Percentiles rank a stretch among this genome's conserved stretches.
Evolutionary conservation across 176 grass and related monocot species (phyloP).

Genomic region (Oryza coarctata): DNA sequence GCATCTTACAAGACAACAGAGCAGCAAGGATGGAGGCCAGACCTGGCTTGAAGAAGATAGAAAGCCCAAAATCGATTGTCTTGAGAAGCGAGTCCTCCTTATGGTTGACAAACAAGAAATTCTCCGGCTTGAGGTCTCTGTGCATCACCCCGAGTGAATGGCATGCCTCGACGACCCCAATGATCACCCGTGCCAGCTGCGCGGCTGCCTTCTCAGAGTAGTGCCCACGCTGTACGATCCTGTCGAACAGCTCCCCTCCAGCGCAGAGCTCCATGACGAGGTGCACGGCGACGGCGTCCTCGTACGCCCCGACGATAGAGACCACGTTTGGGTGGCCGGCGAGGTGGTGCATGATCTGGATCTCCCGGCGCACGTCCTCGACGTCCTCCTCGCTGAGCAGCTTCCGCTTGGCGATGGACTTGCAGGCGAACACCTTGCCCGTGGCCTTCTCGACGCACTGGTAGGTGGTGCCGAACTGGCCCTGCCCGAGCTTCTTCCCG

Average conservation of each 20-base stretch:
- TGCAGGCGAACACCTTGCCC: constrained; percentile 65
- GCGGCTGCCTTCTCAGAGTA: constrained; percentile 54
- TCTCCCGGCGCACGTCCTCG: constrained; percentile 82
- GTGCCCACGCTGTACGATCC: constrained; percentile 52
- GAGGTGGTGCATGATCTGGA: constrained; percentile 89
- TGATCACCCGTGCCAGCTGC: constrained; percentile 40
- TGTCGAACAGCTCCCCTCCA: constrained; percentile 79
- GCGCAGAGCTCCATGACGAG: constrained; percentile 93
- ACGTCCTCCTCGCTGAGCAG: constrained; percentile 67
- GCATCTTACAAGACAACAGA: background rate
- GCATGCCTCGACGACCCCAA: constrained; percentile 45
- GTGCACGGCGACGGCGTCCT: constrained; percentile 84
- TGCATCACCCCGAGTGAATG: constrained; percentile 59
- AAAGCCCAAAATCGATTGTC: constrained; percentile 55
- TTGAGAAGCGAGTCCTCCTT: constrained; percentile 45
- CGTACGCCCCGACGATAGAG: constrained; percentile 53
- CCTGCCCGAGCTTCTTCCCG: constrained; percentile 63
- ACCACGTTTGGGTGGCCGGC: constrained; percentile 62
- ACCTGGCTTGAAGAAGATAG: constrained; percentile 65
- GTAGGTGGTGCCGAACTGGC: constrained; percentile 71
- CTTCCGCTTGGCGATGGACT: constrained; percentile 83
- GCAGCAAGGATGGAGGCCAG: background rate
- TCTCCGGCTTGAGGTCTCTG: constrained; percentile 58
- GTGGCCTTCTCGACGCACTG: constrained; percentile 61
- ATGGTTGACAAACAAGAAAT: constrained; percentile 47